phyloP scores from a whole-genome alignment of 495 filamentous ascomycete genomes.

The Venustampulla echinocandica region DNA sequence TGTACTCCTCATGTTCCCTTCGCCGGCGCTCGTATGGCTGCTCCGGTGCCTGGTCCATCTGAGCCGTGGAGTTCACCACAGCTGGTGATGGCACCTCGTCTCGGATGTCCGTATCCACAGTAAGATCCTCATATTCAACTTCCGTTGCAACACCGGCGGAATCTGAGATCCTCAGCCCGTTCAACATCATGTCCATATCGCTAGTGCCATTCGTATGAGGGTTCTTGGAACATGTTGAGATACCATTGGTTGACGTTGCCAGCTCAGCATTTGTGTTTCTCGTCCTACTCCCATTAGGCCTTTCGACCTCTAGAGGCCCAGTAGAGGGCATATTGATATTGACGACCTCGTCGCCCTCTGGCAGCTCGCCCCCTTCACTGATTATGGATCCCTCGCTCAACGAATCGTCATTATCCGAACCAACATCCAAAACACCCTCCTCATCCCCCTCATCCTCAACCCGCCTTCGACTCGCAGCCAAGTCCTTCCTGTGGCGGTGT shows the following conservation, averaged over 20 bases:
- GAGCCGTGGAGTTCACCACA: slow-evolving; percentile 21
- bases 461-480: slow-evolving; percentile 66
- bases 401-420: slow-evolving; percentile 71
- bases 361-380: slow-evolving; percentile 63
- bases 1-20: slow-evolving; percentile 84
- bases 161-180: slow-evolving; percentile 62
- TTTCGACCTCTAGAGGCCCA: slow-evolving; percentile 28
- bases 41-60: slow-evolving; percentile 34
- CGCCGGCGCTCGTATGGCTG: slow-evolving; percentile 58
- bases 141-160: slow-evolving; percentile 27
- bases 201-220: slow-evolving; percentile 30
- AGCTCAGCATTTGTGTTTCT: slow-evolving; percentile 9
- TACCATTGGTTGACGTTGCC: slow-evolving; percentile 9
- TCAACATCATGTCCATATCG: slow-evolving; percentile 87
- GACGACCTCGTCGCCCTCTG: slow-evolving; percentile 56
- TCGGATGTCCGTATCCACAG: slow-evolving; percentile 25
- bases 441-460: slow-evolving; percentile 75
- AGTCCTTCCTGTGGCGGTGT: slow-evolving; percentile 55
- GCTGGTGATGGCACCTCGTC: slow-evolving; percentile 17
- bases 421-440: slow-evolving; percentile 56
- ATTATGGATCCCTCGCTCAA: slow-evolving; percentile 69
- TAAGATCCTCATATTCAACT: slow-evolving; percentile 22
- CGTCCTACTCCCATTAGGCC: slow-evolving; percentile 15
- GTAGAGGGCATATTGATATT: slow-evolving; percentile 51
- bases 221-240: slow-evolving; percentile 16